Evolutionary conservation across 192 early-diverging fungal species (phyloP), one percentile per base, ranked within the genome.

Genomic region (Obelidium mucronatum): DNA sequence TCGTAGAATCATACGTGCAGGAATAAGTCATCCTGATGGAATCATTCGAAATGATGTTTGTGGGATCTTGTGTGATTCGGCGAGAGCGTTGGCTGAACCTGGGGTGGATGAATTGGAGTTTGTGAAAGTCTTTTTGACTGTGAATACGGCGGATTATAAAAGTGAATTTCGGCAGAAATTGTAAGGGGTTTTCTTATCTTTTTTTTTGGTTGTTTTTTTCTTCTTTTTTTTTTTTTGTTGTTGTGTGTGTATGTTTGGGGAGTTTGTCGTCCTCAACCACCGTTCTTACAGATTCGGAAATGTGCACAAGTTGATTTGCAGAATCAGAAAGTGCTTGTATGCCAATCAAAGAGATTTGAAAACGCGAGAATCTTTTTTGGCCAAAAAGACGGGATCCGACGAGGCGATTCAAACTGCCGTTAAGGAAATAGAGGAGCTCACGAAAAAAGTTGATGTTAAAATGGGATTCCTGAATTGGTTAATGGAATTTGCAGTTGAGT

Each of bases 161-260:
- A 91, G 94, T 0, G 94, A 95, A 42, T 95, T 94, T 80, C 88
- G 95, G 13, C 94, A 95, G 80, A 89, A 89, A 67, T 81, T 94
- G 52, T 84, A 82, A 40, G 85, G 86, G n/a, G n/a, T n/a, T n/a
- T n/a, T n/a, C n/a, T 15, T 81, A 89, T 53, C 64, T 40, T 40
- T 42, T 35, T 42, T 48, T 66, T 66, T 35, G 17, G 8, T 40
- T 66, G 34, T 36, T 15, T 24, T 34, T 6, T 19, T 11, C 36
- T 13, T 31, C 17, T 62, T 19, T 15, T 31, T 26, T 62, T 13
- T 17, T 17, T 31, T 62, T n/a, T n/a, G n/a, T n/a, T n/a, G n/a
- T n/a, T n/a, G n/a, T n/a, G n/a, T n/a, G n/a, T n/a, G n/a, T n/a
- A n/a, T n/a, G n/a, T n/a, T n/a, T n/a, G n/a, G n/a, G n/a, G n/a